Evolutionary conservation across 148 eudicot genomes (phyloP).

Genomic region (Hydrangea macrophylla): DNA sequence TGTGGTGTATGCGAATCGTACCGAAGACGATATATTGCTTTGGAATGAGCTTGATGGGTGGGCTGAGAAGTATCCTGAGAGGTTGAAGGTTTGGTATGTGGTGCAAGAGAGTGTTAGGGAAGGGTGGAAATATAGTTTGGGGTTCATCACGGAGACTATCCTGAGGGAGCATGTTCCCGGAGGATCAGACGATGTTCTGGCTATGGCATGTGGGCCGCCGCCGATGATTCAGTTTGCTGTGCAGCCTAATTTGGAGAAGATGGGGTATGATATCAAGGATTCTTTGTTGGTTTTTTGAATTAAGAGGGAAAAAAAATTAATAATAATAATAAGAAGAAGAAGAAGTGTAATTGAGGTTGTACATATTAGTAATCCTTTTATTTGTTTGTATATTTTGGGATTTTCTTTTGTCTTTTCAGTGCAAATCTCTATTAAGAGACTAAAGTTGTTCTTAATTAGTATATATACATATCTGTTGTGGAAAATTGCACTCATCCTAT

Average conservation of each 20-base stretch:
- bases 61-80: constrained; percentile 51
- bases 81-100: constrained; percentile 89
- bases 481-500: no score
- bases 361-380: no score
- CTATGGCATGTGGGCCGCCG: constrained; percentile 89
- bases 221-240: constrained; percentile 91
- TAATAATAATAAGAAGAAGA: no score
- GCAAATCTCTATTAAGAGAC: no score
- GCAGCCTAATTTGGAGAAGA: constrained; percentile 80
- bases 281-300: constrained; percentile 60
- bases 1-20: constrained; percentile 80
- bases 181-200: constrained; percentile 44
- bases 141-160: constrained; percentile 51
- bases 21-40: constrained; percentile 76
- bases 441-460: no score
- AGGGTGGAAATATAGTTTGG: constrained; percentile 71
- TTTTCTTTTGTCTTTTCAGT: no score
- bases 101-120: constrained; percentile 44
- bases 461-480: no score
- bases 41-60: constrained; percentile 75
- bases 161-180: constrained; percentile 69
- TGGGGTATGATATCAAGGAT: constrained; percentile 74
- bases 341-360: no score
- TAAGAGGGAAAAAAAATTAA: no score
- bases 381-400: no score